Conservation (phyloP, 108 stramenopile genomes). For the Fragilaria crotonensis region DNA sequence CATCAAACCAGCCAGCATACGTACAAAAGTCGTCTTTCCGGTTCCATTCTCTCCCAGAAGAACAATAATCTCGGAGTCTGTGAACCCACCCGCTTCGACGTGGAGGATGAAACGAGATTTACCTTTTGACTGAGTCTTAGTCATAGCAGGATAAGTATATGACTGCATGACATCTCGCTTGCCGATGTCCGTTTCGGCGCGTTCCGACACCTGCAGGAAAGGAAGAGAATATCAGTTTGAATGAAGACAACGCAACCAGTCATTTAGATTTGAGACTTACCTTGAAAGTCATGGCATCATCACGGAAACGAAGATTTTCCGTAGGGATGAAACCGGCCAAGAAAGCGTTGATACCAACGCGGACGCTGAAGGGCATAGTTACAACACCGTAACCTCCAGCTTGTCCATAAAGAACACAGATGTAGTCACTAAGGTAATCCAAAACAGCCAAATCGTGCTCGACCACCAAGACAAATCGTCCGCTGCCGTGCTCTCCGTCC, state of each 20-base stretch:
- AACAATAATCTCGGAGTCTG: slow-evolving; percentile 97
- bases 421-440: slow-evolving; percentile 97
- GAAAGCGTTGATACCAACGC: slow-evolving; percentile 99
- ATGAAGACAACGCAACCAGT: background rate
- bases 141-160: slow-evolving; percentile 94
- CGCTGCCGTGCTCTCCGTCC: slow-evolving; percentile 56
- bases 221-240: slow-evolving; percentile 1
- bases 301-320: slow-evolving; percentile 98
- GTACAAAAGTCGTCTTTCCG: slow-evolving; percentile 91
- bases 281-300: slow-evolving; percentile 95
- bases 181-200: slow-evolving; percentile 51
- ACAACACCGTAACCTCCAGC: slow-evolving; percentile 98
- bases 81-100: slow-evolving; percentile 91
- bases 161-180: slow-evolving; percentile 70
- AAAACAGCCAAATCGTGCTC: slow-evolving; percentile 99
- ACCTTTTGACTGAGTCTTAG: slow-evolving; percentile 88
- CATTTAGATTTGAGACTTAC: slow-evolving; percentile 35
- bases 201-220: slow-evolving; percentile 50
- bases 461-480: slow-evolving; percentile 92
- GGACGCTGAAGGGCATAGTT: slow-evolving; percentile 98
- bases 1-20: slow-evolving; percentile 95
- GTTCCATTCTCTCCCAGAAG: slow-evolving; percentile 97
- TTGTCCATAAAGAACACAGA: slow-evolving; percentile 96
- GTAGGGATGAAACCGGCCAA: slow-evolving; percentile 97
- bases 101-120: slow-evolving; percentile 87